Evolutionary conservation across 148 eudicot species (phyloP).

Genomic region (Persicaria maculosa): DNA sequence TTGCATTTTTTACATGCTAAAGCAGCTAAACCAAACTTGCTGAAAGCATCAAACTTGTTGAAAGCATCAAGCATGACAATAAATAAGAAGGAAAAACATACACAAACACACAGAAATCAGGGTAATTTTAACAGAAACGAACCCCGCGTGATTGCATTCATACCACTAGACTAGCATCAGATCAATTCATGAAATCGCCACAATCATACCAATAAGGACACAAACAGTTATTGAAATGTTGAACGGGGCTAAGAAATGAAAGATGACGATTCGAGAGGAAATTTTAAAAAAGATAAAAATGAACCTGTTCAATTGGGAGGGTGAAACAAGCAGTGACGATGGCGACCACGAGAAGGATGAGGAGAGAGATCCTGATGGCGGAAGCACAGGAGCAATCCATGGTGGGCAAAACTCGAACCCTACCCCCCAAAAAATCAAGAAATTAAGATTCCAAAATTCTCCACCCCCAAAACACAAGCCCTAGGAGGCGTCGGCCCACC

Average conservation of each 20-base stretch:
- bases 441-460: background rate
- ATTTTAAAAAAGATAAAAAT: too few species aligned
- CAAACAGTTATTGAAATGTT: background rate
- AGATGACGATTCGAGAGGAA: background rate
- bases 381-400: slow-evolving; percentile 63
- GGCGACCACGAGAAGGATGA: slow-evolving; percentile 51
- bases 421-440: background rate
- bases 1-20: too few species aligned
- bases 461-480: slow-evolving; percentile 2
- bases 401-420: background rate
- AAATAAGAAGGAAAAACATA: background rate
- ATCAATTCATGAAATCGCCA: slow-evolving; percentile 1
- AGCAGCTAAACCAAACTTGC: background rate
- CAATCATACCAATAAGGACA: background rate
- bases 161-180: background rate
- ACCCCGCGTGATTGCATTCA: background rate
- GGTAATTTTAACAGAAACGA: background rate
- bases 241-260: background rate
- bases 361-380: slow-evolving; percentile 36
- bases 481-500: background rate
- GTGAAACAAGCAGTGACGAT: slow-evolving; percentile 62
- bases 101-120: background rate
- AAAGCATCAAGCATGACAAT: background rate
- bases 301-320: slow-evolving; percentile 80
- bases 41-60: background rate